A percentile compares a stretch with the other conserved stretches of the same genome.
These are phyloP conservation scores for Vigna angularis DNA, from an alignment of 306 rosid species.

Conservation along the genomic window DNA sequence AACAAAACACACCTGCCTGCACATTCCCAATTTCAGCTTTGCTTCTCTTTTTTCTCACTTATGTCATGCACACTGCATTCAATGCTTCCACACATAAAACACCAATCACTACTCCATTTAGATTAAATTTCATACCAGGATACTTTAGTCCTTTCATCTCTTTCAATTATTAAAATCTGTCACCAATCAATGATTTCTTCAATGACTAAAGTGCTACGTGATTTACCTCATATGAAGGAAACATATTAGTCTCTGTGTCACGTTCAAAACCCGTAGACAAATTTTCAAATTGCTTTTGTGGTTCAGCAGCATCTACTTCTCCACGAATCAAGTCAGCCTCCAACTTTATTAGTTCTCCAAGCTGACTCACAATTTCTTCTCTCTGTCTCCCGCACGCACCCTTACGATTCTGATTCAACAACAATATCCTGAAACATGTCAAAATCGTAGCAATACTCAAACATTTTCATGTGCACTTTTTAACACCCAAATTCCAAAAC, in stretches of 20 bases:
- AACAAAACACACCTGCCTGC: conserved; percentile 42
- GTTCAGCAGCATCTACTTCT: conserved; percentile 42
- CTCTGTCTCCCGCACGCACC: conserved; percentile 68
- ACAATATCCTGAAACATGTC: conserved; percentile 53
- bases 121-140: no score
- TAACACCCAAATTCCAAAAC: conserved; percentile 8
- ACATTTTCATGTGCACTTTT: conserved; percentile 10
- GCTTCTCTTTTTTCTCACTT: not conserved
- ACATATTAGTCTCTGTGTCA: conserved; percentile 48
- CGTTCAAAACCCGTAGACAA: conserved; percentile 43
- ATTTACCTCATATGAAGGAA: conserved; percentile 55
- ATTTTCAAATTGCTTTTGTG: conserved; percentile 39
- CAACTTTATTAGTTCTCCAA: conserved; percentile 55
- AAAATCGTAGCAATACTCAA: conserved; percentile 37
- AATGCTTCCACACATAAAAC: no score
- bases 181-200: no score
- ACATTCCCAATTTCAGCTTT: not conserved
- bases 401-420: conserved; percentile 70
- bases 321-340: conserved; percentile 42
- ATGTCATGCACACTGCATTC: no score
- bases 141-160: no score
- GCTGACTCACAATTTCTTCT: conserved; percentile 70
- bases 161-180: no score
- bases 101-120: no score
- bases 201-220: no score